Base-by-base conservation (phyloP, 495 filamentous ascomycete genomes). In the Endocarpon pusillum region DNA sequence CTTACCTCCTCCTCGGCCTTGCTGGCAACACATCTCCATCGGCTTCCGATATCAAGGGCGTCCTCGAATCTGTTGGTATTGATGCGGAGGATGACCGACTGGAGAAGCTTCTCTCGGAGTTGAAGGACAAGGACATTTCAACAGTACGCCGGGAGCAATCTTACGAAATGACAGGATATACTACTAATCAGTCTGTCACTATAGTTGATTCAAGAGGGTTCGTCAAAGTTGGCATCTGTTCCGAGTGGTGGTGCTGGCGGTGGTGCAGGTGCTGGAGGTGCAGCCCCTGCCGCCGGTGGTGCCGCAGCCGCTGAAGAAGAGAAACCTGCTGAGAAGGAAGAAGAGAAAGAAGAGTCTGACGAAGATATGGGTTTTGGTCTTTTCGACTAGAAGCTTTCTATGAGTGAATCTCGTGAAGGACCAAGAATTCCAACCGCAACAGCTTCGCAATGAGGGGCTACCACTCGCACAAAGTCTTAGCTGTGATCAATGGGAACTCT, bases 361-460 rank as follows among this genome's bases (percentile, higher is more conserved):
- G 89, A 99, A 57, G 89, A 99, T 57, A 99, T 99, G 89, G 89
- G 89, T 54, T 94, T 99, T 71, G 89, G 89, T 78, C 85, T 99
- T 40, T 96, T 96, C 78, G 87, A 94, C 69, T 94, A 82, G 34
- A 65, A 60, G 47, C 47, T 42, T 43, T 44, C 22, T 42, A 55
- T 51, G 38, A 44, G 48, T 54, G 47, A 38, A 48, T 46, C 30
- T 42, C n/a, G n/a, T n/a, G n/a, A n/a, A n/a, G n/a, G n/a, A n/a
- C n/a, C n/a, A n/a, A n/a, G n/a, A n/a, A n/a, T n/a, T n/a, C n/a
- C n/a, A n/a, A n/a, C n/a, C n/a, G n/a, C n/a, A n/a, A n/a, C n/a
- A n/a, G n/a, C n/a, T n/a, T n/a, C n/a, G n/a, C n/a, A n/a, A n/a
- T n/a, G n/a, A n/a, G n/a, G n/a, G n/a, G n/a, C n/a, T n/a, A n/a